Evolutionary conservation across 2,329 filamentous ascomycete species (phyloP).

Genomic region (Diaporthe sp.): DNA sequence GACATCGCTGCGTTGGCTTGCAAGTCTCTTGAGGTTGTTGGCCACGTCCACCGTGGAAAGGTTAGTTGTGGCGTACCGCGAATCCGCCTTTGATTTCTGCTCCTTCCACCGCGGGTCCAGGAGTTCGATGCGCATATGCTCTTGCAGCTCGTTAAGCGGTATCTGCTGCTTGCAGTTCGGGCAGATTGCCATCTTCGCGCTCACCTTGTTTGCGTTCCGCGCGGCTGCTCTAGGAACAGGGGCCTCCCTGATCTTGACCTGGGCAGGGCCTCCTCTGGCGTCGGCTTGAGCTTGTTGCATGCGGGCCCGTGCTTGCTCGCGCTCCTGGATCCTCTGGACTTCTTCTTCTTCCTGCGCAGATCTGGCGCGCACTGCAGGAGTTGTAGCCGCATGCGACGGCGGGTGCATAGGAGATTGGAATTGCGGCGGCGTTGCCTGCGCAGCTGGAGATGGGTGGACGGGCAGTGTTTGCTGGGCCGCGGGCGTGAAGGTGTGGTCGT

Average conservation of each 20-base stretch:
- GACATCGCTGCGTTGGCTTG: slow-evolving; percentile 86
- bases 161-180: slow-evolving; percentile 95
- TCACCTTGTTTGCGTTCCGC: slow-evolving; percentile 73
- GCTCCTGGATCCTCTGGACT: slow-evolving; percentile 70
- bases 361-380: slow-evolving; percentile 45
- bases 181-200: slow-evolving; percentile 78
- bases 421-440: slow-evolving; percentile 46
- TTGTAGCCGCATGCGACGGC: slow-evolving; percentile 50
- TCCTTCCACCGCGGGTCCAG: slow-evolving; percentile 96
- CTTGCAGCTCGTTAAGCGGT: slow-evolving; percentile 85
- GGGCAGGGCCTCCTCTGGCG: slow-evolving; percentile 72
- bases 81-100: slow-evolving; percentile 89
- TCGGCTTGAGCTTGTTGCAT: slow-evolving; percentile 84
- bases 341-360: slow-evolving; percentile 70
- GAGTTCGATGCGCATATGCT: slow-evolving; percentile 95
- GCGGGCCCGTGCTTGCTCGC: slow-evolving; percentile 68
- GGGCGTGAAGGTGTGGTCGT: slow-evolving; percentile 65
- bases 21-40: slow-evolving; percentile 94
- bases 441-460: slow-evolving; percentile 54
- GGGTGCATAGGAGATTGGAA: slow-evolving; percentile 40
- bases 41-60: slow-evolving; percentile 88
- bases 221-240: slow-evolving; percentile 88
- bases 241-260: slow-evolving; percentile 93
- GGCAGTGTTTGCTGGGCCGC: slow-evolving; percentile 53
- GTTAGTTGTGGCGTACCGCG: slow-evolving; percentile 86